phyloP scores from a whole-genome alignment of 2,329 filamentous ascomycete species.

The Penicillium sp. region DNA sequence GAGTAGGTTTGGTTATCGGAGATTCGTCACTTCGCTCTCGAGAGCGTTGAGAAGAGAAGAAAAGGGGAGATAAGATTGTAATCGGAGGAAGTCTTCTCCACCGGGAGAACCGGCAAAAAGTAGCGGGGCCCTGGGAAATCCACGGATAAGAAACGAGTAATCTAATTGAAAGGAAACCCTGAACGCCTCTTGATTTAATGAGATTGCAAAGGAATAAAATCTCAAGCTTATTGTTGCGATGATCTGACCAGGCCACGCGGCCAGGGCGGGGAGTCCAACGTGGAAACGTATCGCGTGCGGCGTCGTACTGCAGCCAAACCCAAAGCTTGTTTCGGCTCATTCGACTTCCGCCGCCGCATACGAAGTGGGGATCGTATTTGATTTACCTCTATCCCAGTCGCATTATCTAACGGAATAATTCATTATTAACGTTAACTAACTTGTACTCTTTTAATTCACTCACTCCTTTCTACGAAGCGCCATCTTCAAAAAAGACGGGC shows the following conservation, averaged over 20 bases:
- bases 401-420: neutral
- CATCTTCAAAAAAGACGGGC: neutral
- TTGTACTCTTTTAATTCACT: too few species aligned
- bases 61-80: neutral
- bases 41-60: neutral
- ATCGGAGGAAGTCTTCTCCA: neutral
- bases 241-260: neutral
- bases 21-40: neutral
- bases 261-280: constrained; percentile 9
- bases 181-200: neutral
- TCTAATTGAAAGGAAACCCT: neutral
- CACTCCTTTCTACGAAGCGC: neutral
- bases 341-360: neutral
- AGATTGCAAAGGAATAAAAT: too few species aligned
- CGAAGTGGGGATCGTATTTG: neutral
- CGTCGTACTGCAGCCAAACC: neutral
- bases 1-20: neutral
- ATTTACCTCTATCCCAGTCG: neutral
- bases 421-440: too few species aligned
- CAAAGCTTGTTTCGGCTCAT: neutral
- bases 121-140: neutral
- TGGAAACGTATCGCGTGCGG: constrained; percentile 16
- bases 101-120: neutral
- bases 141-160: neutral
- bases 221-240: neutral